Percentiles rank a stretch among this genome's conserved stretches.
Evolutionary conservation across 148 eudicot genomes (phyloP).

Genomic region (Rhododendron kiyosumense): DNA sequence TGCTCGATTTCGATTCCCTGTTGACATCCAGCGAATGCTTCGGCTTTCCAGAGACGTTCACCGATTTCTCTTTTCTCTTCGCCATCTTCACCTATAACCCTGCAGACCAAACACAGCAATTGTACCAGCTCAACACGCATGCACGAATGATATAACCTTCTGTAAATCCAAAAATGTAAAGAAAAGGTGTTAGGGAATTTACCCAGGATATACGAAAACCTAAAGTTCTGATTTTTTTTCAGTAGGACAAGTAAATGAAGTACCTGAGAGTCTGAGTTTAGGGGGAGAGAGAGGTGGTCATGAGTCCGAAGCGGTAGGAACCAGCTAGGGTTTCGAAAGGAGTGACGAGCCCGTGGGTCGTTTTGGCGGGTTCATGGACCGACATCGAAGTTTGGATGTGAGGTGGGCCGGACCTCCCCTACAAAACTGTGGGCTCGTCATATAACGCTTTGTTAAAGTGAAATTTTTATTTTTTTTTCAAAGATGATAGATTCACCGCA

Average conservation of each 20-base stretch:
- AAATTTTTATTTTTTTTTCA: too few species aligned
- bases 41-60: conserved; percentile 59
- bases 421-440: neutral
- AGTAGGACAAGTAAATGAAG: neutral
- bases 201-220: neutral
- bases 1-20: conserved; percentile 31
- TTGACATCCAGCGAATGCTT: conserved; percentile 83
- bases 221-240: neutral
- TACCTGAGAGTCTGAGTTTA: neutral
- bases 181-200: neutral
- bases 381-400: neutral
- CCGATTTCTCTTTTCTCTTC: conserved; percentile 60
- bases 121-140: neutral
- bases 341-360: neutral
- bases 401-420: neutral
- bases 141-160: neutral
- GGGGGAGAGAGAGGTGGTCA: neutral
- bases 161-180: neutral
- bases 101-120: neutral
- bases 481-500: too few species aligned
- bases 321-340: neutral
- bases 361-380: neutral
- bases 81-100: conserved; percentile 31
- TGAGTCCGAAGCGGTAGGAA: neutral
- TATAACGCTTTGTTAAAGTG: neutral